Evolutionary conservation across 345 rosid species (phyloP), one percentile per base, ranked within the genome.

Genomic region (Eucalyptus pauciflora): DNA sequence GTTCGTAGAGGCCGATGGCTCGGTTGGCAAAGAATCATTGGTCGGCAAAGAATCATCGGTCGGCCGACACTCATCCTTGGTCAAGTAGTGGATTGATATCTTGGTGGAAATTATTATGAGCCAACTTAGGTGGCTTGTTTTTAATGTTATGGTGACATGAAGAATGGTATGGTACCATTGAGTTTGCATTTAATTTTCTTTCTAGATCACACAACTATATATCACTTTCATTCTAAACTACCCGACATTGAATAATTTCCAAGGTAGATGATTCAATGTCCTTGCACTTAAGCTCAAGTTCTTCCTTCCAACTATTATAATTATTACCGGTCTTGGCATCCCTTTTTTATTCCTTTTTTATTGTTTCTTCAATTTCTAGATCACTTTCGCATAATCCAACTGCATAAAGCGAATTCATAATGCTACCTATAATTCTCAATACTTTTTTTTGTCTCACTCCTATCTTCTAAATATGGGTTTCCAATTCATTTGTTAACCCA

Each of bases 401-500:
- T 22, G 0, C 5, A 71, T 0, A 37, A 17, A 71, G 14, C 7
- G 8, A 3, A 37, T 33, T 71, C 46, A 24, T 33, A 18, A 7
- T 10, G 2, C 46, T 71, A 9, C 2, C 6, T 17, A 4, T 31
- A 33, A 8, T 3, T 69, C 41, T 33, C 24, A 41, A 8, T 31
- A 16, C 43, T 69, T 24, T 52, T 52, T 45, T 1, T 18, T 52
- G 58, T 52, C 25, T 52, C 58, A 3, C 58, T 52, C 58, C 0
- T 9, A 20, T 22, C 29, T 20, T 56, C 12, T 56, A 4, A 9
- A 22, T 22, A 56, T 56, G 62, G 62, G 27, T 56, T 56, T 10
- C 0, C 0, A 24, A 56, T 0, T 10, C 62, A 56, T 56, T 10
- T 56, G 24, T 10, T 24, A 56, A 56, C 3, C 62, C 62, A 18